A percentile compares a stretch with the other conserved stretches of the same genome.
Conservation (phyloP, 2,329 filamentous ascomycete genomes). For the Cercospora sojina region DNA sequence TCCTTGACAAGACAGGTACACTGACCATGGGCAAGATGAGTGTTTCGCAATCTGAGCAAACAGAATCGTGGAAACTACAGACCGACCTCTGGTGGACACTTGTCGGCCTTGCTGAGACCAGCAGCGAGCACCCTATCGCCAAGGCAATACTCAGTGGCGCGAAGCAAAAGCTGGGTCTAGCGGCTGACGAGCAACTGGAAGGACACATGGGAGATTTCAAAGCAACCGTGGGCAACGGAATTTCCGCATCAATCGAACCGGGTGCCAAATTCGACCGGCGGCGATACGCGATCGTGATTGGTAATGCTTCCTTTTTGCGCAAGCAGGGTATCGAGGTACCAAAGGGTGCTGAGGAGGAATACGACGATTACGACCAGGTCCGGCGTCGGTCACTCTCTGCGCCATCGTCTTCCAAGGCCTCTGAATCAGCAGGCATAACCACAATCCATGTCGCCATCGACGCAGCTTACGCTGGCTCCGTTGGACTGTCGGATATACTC, state of each 20-base stretch:
- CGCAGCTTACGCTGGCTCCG: slow-evolving; percentile 72
- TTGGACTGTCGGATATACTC: slow-evolving; percentile 85
- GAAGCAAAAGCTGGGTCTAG: slow-evolving; percentile 71
- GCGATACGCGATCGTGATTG: slow-evolving; percentile 77
- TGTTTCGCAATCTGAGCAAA: slow-evolving; percentile 70
- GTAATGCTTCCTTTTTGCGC: slow-evolving; percentile 75
- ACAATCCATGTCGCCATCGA: slow-evolving; percentile 91
- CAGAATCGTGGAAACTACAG: slow-evolving; percentile 67
- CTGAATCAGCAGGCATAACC: slow-evolving; percentile 67
- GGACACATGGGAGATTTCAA: slow-evolving; percentile 84
- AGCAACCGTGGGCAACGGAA: slow-evolving; percentile 78
- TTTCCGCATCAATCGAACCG: slow-evolving; percentile 79
- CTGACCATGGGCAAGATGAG: slow-evolving; percentile 95
- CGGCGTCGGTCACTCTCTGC: slow-evolving; percentile 26
- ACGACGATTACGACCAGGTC: slow-evolving; percentile 43
- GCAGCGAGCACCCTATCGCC: slow-evolving; percentile 94
- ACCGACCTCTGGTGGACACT: slow-evolving; percentile 90
- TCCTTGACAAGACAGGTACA: slow-evolving; percentile 95
- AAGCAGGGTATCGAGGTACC: slow-evolving; percentile 69
- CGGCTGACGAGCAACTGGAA: slow-evolving; percentile 70
- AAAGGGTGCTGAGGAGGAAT: slow-evolving; percentile 51
- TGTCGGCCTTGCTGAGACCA: slow-evolving; percentile 90
- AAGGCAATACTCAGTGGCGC: slow-evolving; percentile 77
- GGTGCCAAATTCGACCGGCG: slow-evolving; percentile 64
- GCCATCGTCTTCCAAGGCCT: slow-evolving; percentile 44